Base-by-base conservation (phyloP, 768 basidiomycete genomes). In the Boletus patriciae region DNA sequence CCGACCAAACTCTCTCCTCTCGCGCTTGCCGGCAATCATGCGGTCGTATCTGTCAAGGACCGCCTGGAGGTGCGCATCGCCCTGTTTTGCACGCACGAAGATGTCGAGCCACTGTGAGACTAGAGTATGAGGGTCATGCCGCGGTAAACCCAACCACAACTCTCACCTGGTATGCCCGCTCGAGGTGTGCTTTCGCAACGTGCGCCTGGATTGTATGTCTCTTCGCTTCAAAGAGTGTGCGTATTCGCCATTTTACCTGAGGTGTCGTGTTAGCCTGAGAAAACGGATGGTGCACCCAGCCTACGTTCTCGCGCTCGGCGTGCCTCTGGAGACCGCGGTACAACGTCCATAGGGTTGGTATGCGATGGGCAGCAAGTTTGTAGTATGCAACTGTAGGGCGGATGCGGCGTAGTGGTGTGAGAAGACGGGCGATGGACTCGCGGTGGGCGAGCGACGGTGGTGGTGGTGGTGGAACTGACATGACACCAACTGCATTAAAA, bases 321-420 rank as follows among this genome's bases (percentile, higher is more conserved):
- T 78, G 64, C 29, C 78, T 73, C 46, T 90, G 70, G 15, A 95
- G 77, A 4, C 83, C 83, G 21, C 91, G 80, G 69, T 94, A 95
- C 6, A 94, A 73, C 0, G 77, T 70, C 88, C 90, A 91, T 62
- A 88, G 69, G 0, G 90, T 92, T 4, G 93, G 92, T 27, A 86
- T 71, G 21, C 86, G 81, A 68, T 95, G 93, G 0, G 85, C 86
- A 0, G 78, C 76, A 27, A 92, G 84, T 47, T 80, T 68, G 65
- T 79, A 92, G 63, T 92, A 90, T 4, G 88, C 84, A 3, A 82
- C 77, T 21, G 78, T 76, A 10, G 88, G 83, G 12, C 83, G 78
- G 6, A 84, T 74, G 31, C 86, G 83, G 33, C 81, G 78, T 1
- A 90, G 70, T 42, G 82, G 76, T 5, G 84, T 80, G 16, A 91